Evolutionary conservation across 306 rosid species (phyloP).

Genomic region (Carpinus viminea): DNA sequence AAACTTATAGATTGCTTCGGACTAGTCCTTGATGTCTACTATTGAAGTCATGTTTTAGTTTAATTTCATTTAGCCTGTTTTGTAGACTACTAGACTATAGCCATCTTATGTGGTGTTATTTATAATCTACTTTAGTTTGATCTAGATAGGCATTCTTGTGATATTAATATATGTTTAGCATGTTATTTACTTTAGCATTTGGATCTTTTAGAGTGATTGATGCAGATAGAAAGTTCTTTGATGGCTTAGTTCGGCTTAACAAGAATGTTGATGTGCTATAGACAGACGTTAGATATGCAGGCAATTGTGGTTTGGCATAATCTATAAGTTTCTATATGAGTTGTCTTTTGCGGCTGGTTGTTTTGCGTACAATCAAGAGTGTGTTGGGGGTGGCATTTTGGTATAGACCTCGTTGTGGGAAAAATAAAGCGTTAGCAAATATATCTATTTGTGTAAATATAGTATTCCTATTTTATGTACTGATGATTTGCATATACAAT

Average conservation of each 20-base stretch:
- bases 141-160: constrained; percentile 2
- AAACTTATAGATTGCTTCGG: constrained; percentile 10
- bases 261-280: background rate
- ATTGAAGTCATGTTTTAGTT: constrained; percentile 30
- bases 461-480: too few species aligned
- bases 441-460: too few species aligned
- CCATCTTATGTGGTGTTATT: constrained; percentile 8
- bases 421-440: too few species aligned
- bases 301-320: background rate
- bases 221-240: background rate
- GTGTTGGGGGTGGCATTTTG: too few species aligned
- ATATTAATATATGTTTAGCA: background rate
- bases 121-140: constrained; percentile 18
- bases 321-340: background rate
- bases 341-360: background rate
- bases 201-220: constrained; percentile 10
- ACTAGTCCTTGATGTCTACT: constrained; percentile 21
- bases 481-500: too few species aligned
- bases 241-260: background rate
- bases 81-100: constrained; percentile 29
- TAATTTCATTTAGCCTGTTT: constrained; percentile 21
- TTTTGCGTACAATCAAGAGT: background rate
- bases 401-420: too few species aligned
- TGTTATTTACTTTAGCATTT: constrained; percentile 4
- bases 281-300: background rate